These are phyloP conservation scores for Pontederia crassipes DNA, from an alignment of 176 grass and related monocot species.

Conservation along the genomic window DNA sequence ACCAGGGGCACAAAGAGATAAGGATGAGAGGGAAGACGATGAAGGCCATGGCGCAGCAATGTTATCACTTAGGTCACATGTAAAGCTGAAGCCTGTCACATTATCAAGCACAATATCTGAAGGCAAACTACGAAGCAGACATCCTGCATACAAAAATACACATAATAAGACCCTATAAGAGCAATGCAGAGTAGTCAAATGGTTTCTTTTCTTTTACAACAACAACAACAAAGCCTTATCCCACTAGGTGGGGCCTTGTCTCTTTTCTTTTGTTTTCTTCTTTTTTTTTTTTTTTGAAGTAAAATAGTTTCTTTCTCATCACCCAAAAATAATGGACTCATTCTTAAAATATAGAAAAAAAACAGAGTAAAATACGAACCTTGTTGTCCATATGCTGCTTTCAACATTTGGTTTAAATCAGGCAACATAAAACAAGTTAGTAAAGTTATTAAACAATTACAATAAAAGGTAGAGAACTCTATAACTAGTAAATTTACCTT, in stretches of 20 bases:
- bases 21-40: constrained; percentile 81
- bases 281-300: background rate
- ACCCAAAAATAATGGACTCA: background rate
- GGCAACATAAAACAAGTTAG: constrained; percentile 29
- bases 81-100: constrained; percentile 83
- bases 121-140: constrained; percentile 85
- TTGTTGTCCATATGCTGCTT: constrained; percentile 90
- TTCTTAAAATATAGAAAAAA: background rate
- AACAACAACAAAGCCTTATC: too few species aligned
- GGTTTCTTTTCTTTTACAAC: too few species aligned
- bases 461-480: constrained; percentile 2
- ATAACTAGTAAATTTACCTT: constrained; percentile 45
- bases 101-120: constrained; percentile 87
- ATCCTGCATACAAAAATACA: constrained; percentile 36
- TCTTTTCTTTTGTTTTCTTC: too few species aligned
- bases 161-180: too few species aligned
- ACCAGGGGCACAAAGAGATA: constrained; percentile 95
- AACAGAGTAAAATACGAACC: constrained; percentile 33
- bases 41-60: constrained; percentile 97
- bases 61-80: constrained; percentile 91
- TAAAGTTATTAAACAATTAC: constrained; percentile 16
- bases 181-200: too few species aligned
- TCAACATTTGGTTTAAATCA: constrained; percentile 17
- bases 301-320: background rate
- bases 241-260: too few species aligned